Percentiles rank a stretch among this genome's conserved stretches.
These are phyloP conservation scores for Coniella lustricola DNA, from an alignment of 2,329 filamentous ascomycete species.

Conservation along the genomic window DNA sequence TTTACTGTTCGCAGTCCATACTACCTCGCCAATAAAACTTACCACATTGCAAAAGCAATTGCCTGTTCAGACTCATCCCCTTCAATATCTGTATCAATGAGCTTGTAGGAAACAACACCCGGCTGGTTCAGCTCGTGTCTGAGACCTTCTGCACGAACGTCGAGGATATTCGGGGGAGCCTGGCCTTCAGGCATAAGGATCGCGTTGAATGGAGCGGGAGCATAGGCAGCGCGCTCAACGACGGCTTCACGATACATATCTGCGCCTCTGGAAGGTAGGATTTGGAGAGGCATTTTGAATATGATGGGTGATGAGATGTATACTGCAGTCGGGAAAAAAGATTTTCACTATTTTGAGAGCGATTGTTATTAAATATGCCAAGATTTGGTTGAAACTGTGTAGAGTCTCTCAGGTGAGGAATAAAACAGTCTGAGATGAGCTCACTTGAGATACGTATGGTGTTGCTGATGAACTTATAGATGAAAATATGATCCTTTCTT, in stretches of 20 bases:
- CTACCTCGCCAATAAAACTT: too few relatives aligned
- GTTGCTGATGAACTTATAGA: too few relatives aligned
- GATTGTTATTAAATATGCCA: too few relatives aligned
- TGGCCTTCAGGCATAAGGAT: slow-evolving; percentile 24
- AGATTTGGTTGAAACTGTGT: too few relatives aligned
- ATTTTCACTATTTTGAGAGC: too few relatives aligned
- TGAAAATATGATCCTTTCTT: too few relatives aligned
- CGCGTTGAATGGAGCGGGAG: slow-evolving; percentile 23
- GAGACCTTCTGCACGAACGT: slow-evolving; percentile 11
- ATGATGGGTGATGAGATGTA: too few relatives aligned
- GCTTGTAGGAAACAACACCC: slow-evolving; percentile 24
- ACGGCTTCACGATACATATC: slow-evolving; percentile 30
- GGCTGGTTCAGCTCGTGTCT: slow-evolving; percentile 18
- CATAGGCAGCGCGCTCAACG: slow-evolving; percentile 33
- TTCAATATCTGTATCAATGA: slow-evolving; percentile 27
- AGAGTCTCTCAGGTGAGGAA: too few relatives aligned
- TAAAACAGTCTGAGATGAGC: too few relatives aligned
- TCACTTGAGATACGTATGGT: too few relatives aligned
- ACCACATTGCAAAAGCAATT: slow-evolving; percentile 28
- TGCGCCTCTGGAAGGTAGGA: slow-evolving; percentile 27
- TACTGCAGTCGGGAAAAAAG: too few relatives aligned
- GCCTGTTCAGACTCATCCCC: slow-evolving; percentile 19
- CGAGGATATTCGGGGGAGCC: slow-evolving; percentile 4
- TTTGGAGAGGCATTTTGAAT: slow-evolving; percentile 31
- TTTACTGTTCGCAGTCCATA: too few relatives aligned